phyloP scores from a whole-genome alignment of 805 yeast genomes.

The Blastobotrys mokoenaii region DNA sequence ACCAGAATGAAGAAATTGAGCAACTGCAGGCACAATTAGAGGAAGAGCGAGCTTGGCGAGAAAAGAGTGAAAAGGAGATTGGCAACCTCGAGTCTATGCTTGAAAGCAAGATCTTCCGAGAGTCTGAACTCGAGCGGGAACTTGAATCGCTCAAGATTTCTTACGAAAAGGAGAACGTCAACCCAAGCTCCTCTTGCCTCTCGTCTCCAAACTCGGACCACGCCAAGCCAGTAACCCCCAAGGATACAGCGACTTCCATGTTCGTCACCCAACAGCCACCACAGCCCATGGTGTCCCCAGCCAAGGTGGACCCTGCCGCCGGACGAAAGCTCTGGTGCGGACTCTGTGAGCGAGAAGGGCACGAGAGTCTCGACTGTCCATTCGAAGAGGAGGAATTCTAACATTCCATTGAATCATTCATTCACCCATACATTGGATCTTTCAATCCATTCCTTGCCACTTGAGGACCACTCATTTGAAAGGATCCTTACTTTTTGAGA shows the following conservation, averaged over 20 bases:
- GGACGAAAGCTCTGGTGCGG: conserved; percentile 88
- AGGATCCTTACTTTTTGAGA: too few species aligned
- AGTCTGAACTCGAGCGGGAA: conserved; percentile 26
- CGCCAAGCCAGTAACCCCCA: conserved; percentile 2
- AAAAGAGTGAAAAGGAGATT: conserved; percentile 17
- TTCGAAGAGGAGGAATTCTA: conserved; percentile 56
- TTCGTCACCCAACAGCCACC: background rate
- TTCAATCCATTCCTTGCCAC: too few species aligned
- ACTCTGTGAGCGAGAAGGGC: conserved; percentile 85
- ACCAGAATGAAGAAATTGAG: conserved; percentile 18
- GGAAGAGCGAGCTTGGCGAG: conserved; percentile 12
- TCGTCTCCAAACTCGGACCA: conserved; percentile 4
- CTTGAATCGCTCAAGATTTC: conserved; percentile 11
- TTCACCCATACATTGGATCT: background rate
- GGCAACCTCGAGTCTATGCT: conserved; percentile 22
- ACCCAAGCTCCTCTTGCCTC: conserved; percentile 4
- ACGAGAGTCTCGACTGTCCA: conserved; percentile 81
- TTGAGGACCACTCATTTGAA: too few species aligned
- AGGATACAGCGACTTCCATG: background rate
- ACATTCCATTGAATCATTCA: background rate
- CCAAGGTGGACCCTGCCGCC: conserved; percentile 52
- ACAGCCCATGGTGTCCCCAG: conserved; percentile 15
- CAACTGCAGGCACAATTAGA: conserved; percentile 19
- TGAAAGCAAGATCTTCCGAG: conserved; percentile 22
- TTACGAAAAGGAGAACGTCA: background rate